A percentile compares a stretch with the other conserved stretches of the same genome.
These are phyloP conservation scores for Nicotiana knightiana DNA, from an alignment of 257 asterid species.

Conservation along the genomic window DNA sequence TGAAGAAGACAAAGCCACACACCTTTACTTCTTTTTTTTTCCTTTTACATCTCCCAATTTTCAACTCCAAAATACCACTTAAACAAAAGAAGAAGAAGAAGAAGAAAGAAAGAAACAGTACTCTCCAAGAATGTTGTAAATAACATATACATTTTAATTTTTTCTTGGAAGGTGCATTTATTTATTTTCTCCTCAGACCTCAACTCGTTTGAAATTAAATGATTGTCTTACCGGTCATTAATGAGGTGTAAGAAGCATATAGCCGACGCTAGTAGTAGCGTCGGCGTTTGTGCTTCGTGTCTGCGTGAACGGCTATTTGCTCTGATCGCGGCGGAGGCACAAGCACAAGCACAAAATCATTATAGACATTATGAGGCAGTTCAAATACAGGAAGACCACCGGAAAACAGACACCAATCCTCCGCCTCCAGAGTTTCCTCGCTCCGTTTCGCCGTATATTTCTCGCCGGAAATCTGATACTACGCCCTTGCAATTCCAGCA, in stretches of 20 bases:
- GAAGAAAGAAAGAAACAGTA: too few species aligned
- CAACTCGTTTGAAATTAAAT: too few species aligned
- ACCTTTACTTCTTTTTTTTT: too few species aligned
- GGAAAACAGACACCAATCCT: conserved; percentile 26
- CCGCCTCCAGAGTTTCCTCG: conserved; percentile 30
- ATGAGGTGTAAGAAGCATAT: conserved; percentile 74
- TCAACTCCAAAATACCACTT: too few species aligned
- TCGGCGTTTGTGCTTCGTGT: conserved; percentile 87
- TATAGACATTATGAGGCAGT: conserved; percentile 1
- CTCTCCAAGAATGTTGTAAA: too few species aligned
- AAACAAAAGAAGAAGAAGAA: too few species aligned
- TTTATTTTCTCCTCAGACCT: too few species aligned
- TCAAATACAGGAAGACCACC: conserved; percentile 25
- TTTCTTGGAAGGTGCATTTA: too few species aligned
- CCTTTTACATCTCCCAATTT: too few species aligned
- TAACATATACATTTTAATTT: too few species aligned
- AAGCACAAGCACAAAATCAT: conserved; percentile 15
- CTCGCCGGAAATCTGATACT: conserved; percentile 30
- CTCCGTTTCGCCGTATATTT: conserved; percentile 39
- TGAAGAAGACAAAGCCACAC: too few species aligned
- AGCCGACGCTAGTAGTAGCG: conserved; percentile 46
- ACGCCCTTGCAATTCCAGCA: conserved; percentile 16
- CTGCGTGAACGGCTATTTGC: conserved; percentile 70
- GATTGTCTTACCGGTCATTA: background rate
- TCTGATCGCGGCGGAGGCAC: conserved; percentile 46